Evolutionary conservation across 2,329 filamentous ascomycete genomes (phyloP).

Genomic region (Coleophoma cylindrospora): DNA sequence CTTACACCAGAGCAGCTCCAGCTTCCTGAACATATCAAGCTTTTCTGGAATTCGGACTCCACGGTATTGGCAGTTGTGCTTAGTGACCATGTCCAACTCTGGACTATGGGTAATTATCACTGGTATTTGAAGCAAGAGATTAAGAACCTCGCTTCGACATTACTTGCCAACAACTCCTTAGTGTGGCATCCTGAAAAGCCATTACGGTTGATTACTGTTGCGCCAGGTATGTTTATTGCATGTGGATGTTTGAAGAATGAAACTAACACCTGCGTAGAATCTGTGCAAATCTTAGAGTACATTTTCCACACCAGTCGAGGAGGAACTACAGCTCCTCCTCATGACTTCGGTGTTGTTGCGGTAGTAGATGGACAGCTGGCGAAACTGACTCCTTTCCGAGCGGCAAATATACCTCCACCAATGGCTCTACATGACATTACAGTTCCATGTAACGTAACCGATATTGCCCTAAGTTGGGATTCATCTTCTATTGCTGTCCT

Average conservation of each 20-base stretch:
- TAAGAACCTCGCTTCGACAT: slow-evolving; percentile 30
- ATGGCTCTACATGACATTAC: slow-evolving; percentile 79
- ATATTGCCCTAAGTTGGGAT: slow-evolving; percentile 67
- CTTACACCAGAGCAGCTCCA: slow-evolving; percentile 53
- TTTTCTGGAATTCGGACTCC: slow-evolving; percentile 91
- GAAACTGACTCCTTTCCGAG: slow-evolving; percentile 80
- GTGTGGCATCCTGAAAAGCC: slow-evolving; percentile 86
- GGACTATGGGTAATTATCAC: slow-evolving; percentile 97
- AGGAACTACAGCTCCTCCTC: slow-evolving; percentile 64
- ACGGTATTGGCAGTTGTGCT: slow-evolving; percentile 82
- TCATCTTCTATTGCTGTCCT: slow-evolving; percentile 68
- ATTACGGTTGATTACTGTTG: slow-evolving; percentile 57
- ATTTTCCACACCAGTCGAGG: slow-evolving; percentile 63
- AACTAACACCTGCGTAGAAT: slow-evolving; percentile 26
- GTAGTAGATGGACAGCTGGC: slow-evolving; percentile 78
- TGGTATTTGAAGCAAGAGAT: slow-evolving; percentile 97
- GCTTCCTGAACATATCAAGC: slow-evolving; percentile 50
- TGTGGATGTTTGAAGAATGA: not conserved
- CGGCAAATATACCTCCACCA: slow-evolving; percentile 84
- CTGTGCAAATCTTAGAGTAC: slow-evolving; percentile 59
- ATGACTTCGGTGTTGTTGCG: slow-evolving; percentile 74
- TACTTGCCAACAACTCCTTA: slow-evolving; percentile 25
- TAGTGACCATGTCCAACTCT: slow-evolving; percentile 74
- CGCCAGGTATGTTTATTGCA: slow-evolving; percentile 35
- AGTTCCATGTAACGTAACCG: slow-evolving; percentile 58